Evolutionary conservation across 129 eudicot species (phyloP).

Genomic region (Kitagawia praeruptora): DNA sequence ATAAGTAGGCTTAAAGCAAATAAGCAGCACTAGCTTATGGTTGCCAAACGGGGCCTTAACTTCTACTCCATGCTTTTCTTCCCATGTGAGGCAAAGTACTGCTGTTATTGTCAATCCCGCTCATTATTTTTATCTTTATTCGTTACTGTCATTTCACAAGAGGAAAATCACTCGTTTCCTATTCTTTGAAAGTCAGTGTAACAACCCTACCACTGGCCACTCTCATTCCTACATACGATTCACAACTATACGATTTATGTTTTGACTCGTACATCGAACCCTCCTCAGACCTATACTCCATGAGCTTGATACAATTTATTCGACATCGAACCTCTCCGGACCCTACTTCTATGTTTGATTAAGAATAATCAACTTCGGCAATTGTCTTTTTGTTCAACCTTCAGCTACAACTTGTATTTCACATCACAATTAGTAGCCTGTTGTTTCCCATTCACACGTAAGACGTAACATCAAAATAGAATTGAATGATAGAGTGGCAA

Average conservation of each 20-base stretch:
- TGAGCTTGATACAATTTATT: too few relatives aligned
- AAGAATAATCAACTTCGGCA: background rate
- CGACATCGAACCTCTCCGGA: too few relatives aligned
- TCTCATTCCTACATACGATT: background rate
- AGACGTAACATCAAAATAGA: background rate
- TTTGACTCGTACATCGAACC: too few relatives aligned
- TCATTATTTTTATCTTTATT: conserved; percentile 3
- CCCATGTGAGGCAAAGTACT: background rate
- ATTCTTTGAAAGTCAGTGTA: background rate
- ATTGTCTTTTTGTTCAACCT: background rate
- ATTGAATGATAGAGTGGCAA: background rate
- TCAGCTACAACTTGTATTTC: background rate
- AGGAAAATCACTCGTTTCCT: background rate
- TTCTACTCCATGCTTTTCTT: conserved; percentile 1
- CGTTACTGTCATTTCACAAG: conserved; percentile 2
- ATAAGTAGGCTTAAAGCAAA: too few relatives aligned
- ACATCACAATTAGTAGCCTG: background rate
- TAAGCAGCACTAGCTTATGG: too few relatives aligned
- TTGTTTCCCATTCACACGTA: background rate
- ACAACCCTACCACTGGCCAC: background rate
- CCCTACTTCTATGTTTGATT: too few relatives aligned
- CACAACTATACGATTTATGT: too few relatives aligned
- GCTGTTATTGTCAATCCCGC: background rate
- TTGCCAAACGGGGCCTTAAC: too few relatives aligned
- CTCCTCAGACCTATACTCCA: too few relatives aligned